A percentile compares a stretch with the other conserved stretches of the same genome.
phyloP scores from a whole-genome alignment of 2,329 filamentous ascomycete species.

The Xylariaceae sp. region DNA sequence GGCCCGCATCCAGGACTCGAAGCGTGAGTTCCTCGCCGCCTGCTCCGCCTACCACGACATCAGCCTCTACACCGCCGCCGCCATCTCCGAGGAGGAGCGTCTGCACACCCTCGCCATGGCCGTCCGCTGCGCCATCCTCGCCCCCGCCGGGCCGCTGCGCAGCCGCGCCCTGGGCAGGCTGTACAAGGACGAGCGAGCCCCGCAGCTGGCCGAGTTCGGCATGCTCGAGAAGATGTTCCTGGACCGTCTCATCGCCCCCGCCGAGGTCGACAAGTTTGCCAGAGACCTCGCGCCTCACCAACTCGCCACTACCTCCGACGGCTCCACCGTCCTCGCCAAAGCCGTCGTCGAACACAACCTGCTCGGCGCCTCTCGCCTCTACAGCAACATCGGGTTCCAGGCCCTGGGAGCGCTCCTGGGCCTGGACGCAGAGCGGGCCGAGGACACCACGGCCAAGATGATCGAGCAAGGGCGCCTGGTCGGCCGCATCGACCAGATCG shows the following conservation, averaged over 20 bases:
- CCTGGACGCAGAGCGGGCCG: slow-evolving; percentile 72
- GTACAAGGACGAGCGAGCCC: slow-evolving; percentile 87
- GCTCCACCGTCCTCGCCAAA: slow-evolving; percentile 85
- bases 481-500: slow-evolving; percentile 91
- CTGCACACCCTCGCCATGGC: slow-evolving; percentile 79
- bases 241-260: slow-evolving; percentile 71
- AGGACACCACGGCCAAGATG: slow-evolving; percentile 90
- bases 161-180: slow-evolving; percentile 74
- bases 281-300: slow-evolving; percentile 79
- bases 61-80: slow-evolving; percentile 63
- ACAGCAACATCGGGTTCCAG: slow-evolving; percentile 71
- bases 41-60: slow-evolving; percentile 84
- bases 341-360: slow-evolving; percentile 96
- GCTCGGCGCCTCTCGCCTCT: slow-evolving; percentile 74
- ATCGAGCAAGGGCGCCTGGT: slow-evolving; percentile 87
- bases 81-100: slow-evolving; percentile 81
- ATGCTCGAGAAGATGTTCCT: slow-evolving; percentile 98
- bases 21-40: slow-evolving; percentile 83
- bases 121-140: slow-evolving; percentile 87
- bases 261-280: slow-evolving; percentile 84
- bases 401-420: slow-evolving; percentile 73
- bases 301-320: slow-evolving; percentile 82
- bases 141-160: slow-evolving; percentile 80
- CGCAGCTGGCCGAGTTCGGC: slow-evolving; percentile 68
- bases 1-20: slow-evolving; percentile 87